A percentile compares a stretch with the other conserved stretches of the same genome.
These are phyloP conservation scores for Cornus florida DNA, from an alignment of 148 eudicot genomes.

Conservation along the genomic window DNA sequence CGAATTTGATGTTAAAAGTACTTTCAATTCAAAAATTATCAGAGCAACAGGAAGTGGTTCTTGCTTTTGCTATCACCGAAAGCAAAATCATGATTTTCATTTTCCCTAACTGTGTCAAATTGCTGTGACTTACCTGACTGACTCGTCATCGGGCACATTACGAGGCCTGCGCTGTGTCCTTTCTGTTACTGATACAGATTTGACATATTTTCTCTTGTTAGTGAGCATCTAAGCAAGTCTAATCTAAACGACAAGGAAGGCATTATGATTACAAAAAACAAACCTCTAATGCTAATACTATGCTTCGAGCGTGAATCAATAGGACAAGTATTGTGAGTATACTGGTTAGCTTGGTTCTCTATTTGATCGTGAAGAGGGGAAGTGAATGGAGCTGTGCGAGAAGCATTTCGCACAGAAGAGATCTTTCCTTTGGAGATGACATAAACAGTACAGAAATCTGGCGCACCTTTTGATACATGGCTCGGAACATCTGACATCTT, in stretches of 20 bases:
- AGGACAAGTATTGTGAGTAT: constrained; percentile 15
- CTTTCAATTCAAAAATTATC: neutral
- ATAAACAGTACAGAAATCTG: constrained; percentile 88
- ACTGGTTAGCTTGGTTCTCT: constrained; percentile 31
- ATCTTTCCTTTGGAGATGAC: constrained; percentile 80
- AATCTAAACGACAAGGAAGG: neutral
- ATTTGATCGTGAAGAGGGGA: constrained; percentile 67
- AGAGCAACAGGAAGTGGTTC: no score
- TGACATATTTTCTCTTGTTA: neutral
- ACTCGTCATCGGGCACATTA: constrained; percentile 35
- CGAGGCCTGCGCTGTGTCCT: constrained; percentile 26
- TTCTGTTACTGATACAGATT: constrained; percentile 37
- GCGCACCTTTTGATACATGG: constrained; percentile 58
- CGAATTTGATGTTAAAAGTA: neutral
- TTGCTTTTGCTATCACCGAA: no score
- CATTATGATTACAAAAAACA: neutral
- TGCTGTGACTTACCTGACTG: constrained; percentile 30
- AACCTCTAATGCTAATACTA: constrained; percentile 12
- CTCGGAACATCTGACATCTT: constrained; percentile 61
- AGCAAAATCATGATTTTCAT: neutral
- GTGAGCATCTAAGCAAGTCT: neutral
- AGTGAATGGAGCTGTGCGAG: constrained; percentile 54
- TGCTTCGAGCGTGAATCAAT: constrained; percentile 22
- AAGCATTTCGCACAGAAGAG: constrained; percentile 61
- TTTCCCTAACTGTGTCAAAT: neutral